Evolutionary conservation across 2,329 filamentous ascomycete genomes (phyloP).

Genomic region (Trichoderma sp.): DNA sequence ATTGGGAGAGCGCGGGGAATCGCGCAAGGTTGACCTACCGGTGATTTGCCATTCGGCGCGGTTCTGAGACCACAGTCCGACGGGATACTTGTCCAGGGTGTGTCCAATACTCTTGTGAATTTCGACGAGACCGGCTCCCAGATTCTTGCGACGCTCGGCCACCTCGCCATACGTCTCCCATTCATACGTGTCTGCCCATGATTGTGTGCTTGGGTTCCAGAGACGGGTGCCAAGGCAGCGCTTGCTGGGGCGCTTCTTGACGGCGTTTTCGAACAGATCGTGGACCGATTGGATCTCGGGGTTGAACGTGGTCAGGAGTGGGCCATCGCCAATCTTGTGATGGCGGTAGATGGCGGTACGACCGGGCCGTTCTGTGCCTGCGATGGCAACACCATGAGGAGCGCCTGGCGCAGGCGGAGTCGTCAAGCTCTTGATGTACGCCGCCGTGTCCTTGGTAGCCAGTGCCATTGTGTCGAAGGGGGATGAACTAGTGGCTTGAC

Average conservation of each 20-base stretch:
- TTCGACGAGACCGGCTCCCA: slow-evolving; percentile 83
- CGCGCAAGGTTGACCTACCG: slow-evolving; percentile 46
- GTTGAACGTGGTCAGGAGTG: slow-evolving; percentile 70
- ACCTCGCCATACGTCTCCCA: slow-evolving; percentile 84
- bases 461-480: slow-evolving; percentile 35
- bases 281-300: slow-evolving; percentile 71
- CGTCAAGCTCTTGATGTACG: slow-evolving; percentile 55
- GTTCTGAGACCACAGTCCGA: slow-evolving; percentile 87
- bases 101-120: slow-evolving; percentile 74
- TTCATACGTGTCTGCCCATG: slow-evolving; percentile 71
- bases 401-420: slow-evolving; percentile 69
- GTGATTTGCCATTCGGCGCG: slow-evolving; percentile 85
- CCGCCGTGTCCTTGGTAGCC: slow-evolving; percentile 38
- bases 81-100: slow-evolving; percentile 61
- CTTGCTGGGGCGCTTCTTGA: slow-evolving; percentile 62
- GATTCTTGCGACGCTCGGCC: slow-evolving; percentile 75
- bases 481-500: not conserved
- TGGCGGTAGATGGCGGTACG: slow-evolving; percentile 80
- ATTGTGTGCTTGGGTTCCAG: slow-evolving; percentile 73
- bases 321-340: slow-evolving; percentile 72
- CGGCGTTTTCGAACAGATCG: slow-evolving; percentile 75
- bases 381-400: slow-evolving; percentile 76
- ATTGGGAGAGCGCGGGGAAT: not conserved
- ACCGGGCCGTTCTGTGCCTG: slow-evolving; percentile 71
- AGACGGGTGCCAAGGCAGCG: slow-evolving; percentile 78